Conservation (phyloP, 140 eudicot species). For the Ambrosia hybrid region DNA sequence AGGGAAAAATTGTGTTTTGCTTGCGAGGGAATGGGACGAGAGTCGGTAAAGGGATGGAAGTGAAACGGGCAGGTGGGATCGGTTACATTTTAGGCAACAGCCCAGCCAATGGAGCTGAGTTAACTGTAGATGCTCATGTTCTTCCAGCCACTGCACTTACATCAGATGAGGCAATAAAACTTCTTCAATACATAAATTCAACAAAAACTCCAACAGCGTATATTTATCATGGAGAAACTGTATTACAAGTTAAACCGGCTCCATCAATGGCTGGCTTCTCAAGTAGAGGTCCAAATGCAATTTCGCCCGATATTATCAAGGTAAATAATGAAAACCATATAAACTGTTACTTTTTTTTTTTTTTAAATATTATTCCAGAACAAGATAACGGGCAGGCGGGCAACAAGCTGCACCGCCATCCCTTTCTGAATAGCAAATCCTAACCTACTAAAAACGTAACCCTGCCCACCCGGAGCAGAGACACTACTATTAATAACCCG, state of each 20-base stretch:
- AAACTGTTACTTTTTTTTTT: background rate
- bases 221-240: slow-evolving; percentile 52
- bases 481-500: too few relatives aligned
- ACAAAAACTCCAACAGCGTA: slow-evolving; percentile 49
- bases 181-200: slow-evolving; percentile 63
- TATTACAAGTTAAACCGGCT: slow-evolving; percentile 56
- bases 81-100: slow-evolving; percentile 82
- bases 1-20: slow-evolving; percentile 80
- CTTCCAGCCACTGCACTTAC: slow-evolving; percentile 92
- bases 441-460: too few relatives aligned
- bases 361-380: too few relatives aligned
- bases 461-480: too few relatives aligned
- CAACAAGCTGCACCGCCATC: too few relatives aligned
- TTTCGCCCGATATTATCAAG: slow-evolving; percentile 71
- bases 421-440: too few relatives aligned
- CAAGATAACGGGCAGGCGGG: too few relatives aligned
- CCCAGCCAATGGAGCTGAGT: slow-evolving; percentile 63
- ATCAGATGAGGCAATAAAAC: slow-evolving; percentile 49
- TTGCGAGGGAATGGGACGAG: slow-evolving; percentile 86
- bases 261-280: slow-evolving; percentile 82
- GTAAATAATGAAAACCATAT: slow-evolving; percentile 26
- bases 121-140: slow-evolving; percentile 74
- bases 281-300: slow-evolving; percentile 71
- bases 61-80: slow-evolving; percentile 89
- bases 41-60: slow-evolving; percentile 88